Percentiles rank a stretch among this genome's conserved stretches.
Conservation (phyloP, 2,329 filamentous ascomycete species). For the Aspergillus sp. region DNA sequence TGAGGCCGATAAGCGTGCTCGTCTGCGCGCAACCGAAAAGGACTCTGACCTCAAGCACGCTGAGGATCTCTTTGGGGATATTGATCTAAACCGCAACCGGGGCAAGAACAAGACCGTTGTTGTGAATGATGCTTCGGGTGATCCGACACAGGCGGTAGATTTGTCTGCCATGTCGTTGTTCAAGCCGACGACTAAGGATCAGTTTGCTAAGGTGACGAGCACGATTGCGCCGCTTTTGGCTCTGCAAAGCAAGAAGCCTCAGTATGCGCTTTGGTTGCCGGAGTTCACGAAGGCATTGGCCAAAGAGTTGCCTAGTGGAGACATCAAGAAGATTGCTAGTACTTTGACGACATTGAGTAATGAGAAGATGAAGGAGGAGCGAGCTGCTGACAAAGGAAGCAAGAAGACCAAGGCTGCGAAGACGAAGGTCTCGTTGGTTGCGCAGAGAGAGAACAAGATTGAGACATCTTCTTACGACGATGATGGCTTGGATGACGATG, state of each 20-base stretch:
- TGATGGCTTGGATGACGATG: conserved; percentile 72
- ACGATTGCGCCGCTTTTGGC: conserved; percentile 76
- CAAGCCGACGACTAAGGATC: conserved; percentile 81
- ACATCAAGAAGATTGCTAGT: conserved; percentile 95
- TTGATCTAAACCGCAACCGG: conserved; percentile 67
- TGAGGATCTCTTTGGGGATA: conserved; percentile 81
- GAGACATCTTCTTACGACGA: conserved; percentile 81
- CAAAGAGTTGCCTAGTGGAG: conserved; percentile 83
- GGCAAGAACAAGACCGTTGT: conserved; percentile 66
- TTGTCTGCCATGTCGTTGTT: conserved; percentile 78
- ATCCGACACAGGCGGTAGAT: conserved; percentile 79
- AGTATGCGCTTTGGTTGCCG: conserved; percentile 85
- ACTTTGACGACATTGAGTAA: conserved; percentile 86
- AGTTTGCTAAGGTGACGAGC: conserved; percentile 78
- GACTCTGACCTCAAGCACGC: conserved; percentile 87
- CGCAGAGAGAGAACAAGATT: conserved; percentile 55
- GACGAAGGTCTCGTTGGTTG: conserved; percentile 82
- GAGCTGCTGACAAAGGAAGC: conserved; percentile 84
- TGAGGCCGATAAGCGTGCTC: conserved; percentile 69
- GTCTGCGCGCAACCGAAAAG: conserved; percentile 76
- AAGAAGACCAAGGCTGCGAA: conserved; percentile 98
- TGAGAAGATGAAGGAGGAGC: conserved; percentile 99
- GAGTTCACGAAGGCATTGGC: conserved; percentile 86
- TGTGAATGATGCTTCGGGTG: conserved; percentile 59
- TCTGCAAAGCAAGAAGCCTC: conserved; percentile 78